phyloP scores from a whole-genome alignment of 768 basidiomycete genomes.

The Symmetrospora coprosmae region DNA sequence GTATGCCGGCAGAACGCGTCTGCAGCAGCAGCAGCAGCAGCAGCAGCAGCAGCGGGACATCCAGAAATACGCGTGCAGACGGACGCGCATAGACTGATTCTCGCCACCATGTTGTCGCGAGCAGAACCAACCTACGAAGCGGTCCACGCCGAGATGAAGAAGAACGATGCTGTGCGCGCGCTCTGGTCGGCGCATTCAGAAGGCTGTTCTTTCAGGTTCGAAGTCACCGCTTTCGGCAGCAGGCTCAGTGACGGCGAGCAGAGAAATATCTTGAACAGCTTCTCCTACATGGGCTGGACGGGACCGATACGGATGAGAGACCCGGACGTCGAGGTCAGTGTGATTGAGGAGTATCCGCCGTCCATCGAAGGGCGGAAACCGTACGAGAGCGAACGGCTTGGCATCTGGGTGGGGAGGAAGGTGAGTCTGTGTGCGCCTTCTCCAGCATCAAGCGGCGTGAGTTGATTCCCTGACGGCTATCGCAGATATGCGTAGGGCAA shows the following conservation, averaged over 20 bases:
- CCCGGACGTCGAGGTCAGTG: conserved; percentile 26
- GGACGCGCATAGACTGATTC: background rate
- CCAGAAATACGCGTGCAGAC: conserved; percentile 52
- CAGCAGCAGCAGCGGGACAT: conserved; percentile 50
- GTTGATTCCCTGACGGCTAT: no score
- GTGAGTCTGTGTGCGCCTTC: conserved; percentile 45
- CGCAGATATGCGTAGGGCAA: conserved; percentile 12
- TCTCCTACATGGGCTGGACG: conserved; percentile 67
- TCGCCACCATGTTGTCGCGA: background rate
- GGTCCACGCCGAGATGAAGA: background rate
- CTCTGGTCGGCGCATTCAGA: background rate
- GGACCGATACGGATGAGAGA: conserved; percentile 69
- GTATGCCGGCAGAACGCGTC: conserved; percentile 1
- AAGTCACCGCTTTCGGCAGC: background rate
- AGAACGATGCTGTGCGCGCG: background rate
- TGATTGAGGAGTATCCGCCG: conserved; percentile 29
- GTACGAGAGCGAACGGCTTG: conserved; percentile 29
- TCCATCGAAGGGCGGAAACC: background rate
- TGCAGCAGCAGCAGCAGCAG: no score
- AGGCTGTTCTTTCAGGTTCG: conserved; percentile 1
- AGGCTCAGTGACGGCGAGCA: conserved; percentile 18
- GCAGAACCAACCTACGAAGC: conserved; percentile 17
- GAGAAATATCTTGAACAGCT: conserved; percentile 39
- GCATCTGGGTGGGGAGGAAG: conserved; percentile 73
- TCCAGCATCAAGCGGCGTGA: background rate